Base-by-base conservation (phyloP, 1,284 basidiomycete genomes). In the Inonotus obliquus region DNA sequence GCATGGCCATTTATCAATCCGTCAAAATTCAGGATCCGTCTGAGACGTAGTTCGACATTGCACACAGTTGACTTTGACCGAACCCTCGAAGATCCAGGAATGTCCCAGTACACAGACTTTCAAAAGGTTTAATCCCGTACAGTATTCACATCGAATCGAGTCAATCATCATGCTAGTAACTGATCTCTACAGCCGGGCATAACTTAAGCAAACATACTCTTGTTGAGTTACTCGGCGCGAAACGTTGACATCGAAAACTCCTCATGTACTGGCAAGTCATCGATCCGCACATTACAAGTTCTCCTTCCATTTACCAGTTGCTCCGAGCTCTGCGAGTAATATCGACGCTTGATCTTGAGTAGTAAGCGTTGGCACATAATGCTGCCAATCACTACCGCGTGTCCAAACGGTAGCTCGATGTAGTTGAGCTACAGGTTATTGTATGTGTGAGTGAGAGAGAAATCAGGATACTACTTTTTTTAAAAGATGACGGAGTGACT, bases 321-420 rank as follows among this genome's bases (percentile, higher is more conserved):
- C 19, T 45, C 44, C 6, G 6, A 6, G 19, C 6, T 19, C 10
- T 7, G 44, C 13, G 44, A 9, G n/a, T 45, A 45, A 19, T 45
- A 45, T 6, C 44, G 44, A 11, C 44, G 10, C 7, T n/a, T 9
- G 7, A 19, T 45, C 13, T 54, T 54, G 19, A 54, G 35, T 21
- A 54, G 32, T 3, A 54, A 35, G 19, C 53, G 53, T 35, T 54
- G 53, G 32, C 53, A 38, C 53, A 54, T 54, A 35, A 54, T 54
- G 14, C 53, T 54, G 4, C 53, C 53, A 19, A 54, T 54, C 5
- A 39, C 53, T 11, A 54, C 39, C 2, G 53, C 53, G 35, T 38
- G 39, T 35, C 53, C 53, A 39, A 54, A 38, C 23, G 53, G 53
- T 9, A 54, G 19, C 32, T 54, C 53, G 53, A 54, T 54, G 53